Evolutionary conservation across 169 alveolate genomes (phyloP).

Genomic region (Eimeria brunetti): DNA sequence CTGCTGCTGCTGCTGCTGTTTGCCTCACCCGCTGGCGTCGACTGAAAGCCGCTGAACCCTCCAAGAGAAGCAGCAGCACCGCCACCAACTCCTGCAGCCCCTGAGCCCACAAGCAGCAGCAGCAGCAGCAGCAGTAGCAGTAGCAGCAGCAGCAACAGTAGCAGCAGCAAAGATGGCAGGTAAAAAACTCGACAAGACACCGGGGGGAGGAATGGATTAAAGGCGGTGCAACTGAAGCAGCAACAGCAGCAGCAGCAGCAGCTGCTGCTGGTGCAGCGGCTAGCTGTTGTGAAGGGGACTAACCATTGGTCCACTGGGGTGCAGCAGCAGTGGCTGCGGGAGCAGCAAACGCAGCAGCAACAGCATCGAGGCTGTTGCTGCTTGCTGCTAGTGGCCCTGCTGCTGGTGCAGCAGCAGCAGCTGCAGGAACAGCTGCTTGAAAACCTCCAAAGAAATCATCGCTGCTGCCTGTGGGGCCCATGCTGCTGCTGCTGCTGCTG

Average conservation of each 20-base stretch:
- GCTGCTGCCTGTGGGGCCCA: slow-evolving; percentile 1
- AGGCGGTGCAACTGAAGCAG: background rate
- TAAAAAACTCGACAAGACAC: background rate
- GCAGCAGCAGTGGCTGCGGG: slow-evolving; percentile 42
- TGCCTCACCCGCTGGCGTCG: background rate
- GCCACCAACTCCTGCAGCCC: background rate
- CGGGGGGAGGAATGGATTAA: background rate
- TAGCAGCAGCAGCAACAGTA: background rate
- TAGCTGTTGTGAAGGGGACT: background rate
- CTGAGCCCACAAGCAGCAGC: background rate
- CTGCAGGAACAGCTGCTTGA: slow-evolving; percentile 25
- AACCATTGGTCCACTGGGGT: slow-evolving; percentile 31
- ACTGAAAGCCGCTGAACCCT: background rate
- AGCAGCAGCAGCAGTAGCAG: slow-evolving; percentile 2
- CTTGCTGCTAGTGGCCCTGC: background rate
- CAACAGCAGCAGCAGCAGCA: slow-evolving; percentile 2
- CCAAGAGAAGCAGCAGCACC: background rate
- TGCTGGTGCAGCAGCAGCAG: slow-evolving; percentile 14
- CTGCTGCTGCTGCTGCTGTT: background rate
- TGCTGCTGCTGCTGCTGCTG: background rate
- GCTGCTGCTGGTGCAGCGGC: slow-evolving; percentile 3
- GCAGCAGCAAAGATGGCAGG: background rate
- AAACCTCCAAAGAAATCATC: slow-evolving; percentile 53
- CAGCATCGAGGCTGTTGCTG: slow-evolving; percentile 27
- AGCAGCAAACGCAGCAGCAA: slow-evolving; percentile 64